A percentile compares a stretch with the other conserved stretches of the same genome.
Conservation (phyloP, 2,329 filamentous ascomycete genomes). For the Allantophomopsis lycopodina region DNA sequence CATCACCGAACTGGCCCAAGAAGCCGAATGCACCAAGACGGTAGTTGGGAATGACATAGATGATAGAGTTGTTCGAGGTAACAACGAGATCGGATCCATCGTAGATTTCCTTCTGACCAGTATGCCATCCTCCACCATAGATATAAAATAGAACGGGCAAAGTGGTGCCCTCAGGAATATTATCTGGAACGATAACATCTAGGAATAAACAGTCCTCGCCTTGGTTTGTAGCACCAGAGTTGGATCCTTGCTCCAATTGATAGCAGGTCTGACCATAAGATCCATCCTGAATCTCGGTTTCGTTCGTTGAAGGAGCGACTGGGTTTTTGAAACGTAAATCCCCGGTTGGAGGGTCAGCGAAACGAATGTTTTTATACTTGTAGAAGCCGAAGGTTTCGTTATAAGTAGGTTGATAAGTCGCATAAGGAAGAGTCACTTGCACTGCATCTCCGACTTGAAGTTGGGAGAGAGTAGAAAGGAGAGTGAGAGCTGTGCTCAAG, state of each 20-base stretch:
- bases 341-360: background rate
- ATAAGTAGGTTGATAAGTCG: background rate
- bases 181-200: slow-evolving; percentile 14
- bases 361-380: background rate
- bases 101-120: background rate
- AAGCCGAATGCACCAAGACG: slow-evolving; percentile 11
- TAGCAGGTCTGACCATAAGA: background rate
- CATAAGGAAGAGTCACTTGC: too few species aligned
- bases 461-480: too few species aligned
- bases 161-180: background rate
- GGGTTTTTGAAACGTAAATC: background rate
- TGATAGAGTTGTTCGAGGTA: slow-evolving; percentile 4
- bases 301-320: background rate
- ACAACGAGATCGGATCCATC: background rate
- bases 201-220: slow-evolving; percentile 24
- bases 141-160: slow-evolving; percentile 27
- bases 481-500: too few species aligned
- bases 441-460: too few species aligned
- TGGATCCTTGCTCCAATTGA: background rate
- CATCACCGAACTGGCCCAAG: slow-evolving; percentile 20
- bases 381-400: background rate
- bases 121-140: slow-evolving; percentile 21
- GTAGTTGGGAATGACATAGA: slow-evolving; percentile 20
- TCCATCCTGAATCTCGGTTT: background rate
- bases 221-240: background rate